phyloP scores from a whole-genome alignment of 805 yeast genomes.

The Pichia cabralensis region DNA sequence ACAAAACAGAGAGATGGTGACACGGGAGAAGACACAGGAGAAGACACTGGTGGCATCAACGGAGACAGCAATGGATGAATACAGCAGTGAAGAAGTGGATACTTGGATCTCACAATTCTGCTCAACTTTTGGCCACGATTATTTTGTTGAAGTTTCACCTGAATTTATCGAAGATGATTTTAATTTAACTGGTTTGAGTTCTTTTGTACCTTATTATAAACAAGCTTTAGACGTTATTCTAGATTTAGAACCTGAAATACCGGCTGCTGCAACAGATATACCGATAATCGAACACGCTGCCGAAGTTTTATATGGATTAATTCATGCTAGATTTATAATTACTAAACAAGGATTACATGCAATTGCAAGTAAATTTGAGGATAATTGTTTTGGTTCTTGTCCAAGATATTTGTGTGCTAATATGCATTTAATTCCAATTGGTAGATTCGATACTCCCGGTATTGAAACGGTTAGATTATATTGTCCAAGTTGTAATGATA shows the following conservation, averaged over 20 bases:
- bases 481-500: constrained; percentile 91
- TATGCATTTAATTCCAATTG: constrained; percentile 84
- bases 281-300: constrained; percentile 84
- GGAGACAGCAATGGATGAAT: constrained; percentile 11
- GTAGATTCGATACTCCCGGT: constrained; percentile 84
- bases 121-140: constrained; percentile 74
- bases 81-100: constrained; percentile 42
- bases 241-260: constrained; percentile 64
- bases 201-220: constrained; percentile 80
- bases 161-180: constrained; percentile 96
- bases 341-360: constrained; percentile 84
- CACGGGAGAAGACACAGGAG: too few species aligned
- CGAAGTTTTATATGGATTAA: constrained; percentile 83
- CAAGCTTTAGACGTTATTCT: constrained; percentile 87
- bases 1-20: too few species aligned
- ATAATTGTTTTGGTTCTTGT: constrained; percentile 83
- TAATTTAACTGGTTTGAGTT: constrained; percentile 80
- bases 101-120: constrained; percentile 83
- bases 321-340: constrained; percentile 84
- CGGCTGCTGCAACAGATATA: constrained; percentile 52
- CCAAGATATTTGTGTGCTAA: constrained; percentile 86
- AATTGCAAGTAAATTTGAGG: constrained; percentile 90
- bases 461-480: constrained; percentile 84
- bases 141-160: constrained; percentile 82
- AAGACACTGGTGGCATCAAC: too few species aligned